These are phyloP conservation scores for Phaeosphaeriaceae sp. DNA, from an alignment of 2,329 filamentous ascomycete genomes.

Conservation along the genomic window DNA sequence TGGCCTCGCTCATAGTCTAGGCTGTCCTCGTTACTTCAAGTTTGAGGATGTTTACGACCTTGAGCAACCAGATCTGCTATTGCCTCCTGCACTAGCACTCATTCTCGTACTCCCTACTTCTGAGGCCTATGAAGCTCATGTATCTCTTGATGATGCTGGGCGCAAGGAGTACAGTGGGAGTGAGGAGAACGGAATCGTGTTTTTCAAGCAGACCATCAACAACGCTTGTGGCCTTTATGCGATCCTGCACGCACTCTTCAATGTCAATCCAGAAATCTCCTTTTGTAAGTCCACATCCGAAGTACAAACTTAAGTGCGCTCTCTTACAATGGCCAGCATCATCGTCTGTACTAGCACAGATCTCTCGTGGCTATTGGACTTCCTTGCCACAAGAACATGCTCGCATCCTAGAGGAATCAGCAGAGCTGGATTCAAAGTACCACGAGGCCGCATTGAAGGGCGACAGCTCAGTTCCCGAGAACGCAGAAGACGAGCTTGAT, in stretches of 20 bases:
- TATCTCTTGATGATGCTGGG: slow-evolving; percentile 73
- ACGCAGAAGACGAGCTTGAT: slow-evolving; percentile 42
- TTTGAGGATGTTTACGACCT: slow-evolving; percentile 92
- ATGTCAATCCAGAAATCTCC: slow-evolving; percentile 49
- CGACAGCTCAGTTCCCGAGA: slow-evolving; percentile 31
- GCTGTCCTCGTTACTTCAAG: slow-evolving; percentile 71
- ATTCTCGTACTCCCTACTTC: slow-evolving; percentile 89
- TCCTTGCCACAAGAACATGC: background rate
- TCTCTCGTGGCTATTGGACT: too few relatives aligned
- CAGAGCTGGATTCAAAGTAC: slow-evolving; percentile 36
- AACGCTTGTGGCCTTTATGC: slow-evolving; percentile 95
- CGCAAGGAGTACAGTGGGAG: slow-evolving; percentile 34
- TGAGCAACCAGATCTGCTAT: slow-evolving; percentile 80
- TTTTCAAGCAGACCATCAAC: slow-evolving; percentile 93
- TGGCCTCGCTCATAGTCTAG: slow-evolving; percentile 79
- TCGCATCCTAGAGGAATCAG: background rate
- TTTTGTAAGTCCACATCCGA: too few relatives aligned
- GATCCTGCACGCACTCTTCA: slow-evolving; percentile 80
- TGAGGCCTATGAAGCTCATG: slow-evolving; percentile 74
- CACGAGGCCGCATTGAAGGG: slow-evolving; percentile 33
- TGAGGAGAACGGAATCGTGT: slow-evolving; percentile 73
- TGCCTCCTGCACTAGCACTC: slow-evolving; percentile 84
- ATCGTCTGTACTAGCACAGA: too few relatives aligned
- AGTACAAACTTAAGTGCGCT: too few relatives aligned
- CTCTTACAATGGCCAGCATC: too few relatives aligned